A percentile compares a stretch with the other conserved stretches of the same genome.
These are phyloP conservation scores for Terfezia boudieri DNA, from an alignment of 495 filamentous ascomycete species.

Conservation along the genomic window DNA sequence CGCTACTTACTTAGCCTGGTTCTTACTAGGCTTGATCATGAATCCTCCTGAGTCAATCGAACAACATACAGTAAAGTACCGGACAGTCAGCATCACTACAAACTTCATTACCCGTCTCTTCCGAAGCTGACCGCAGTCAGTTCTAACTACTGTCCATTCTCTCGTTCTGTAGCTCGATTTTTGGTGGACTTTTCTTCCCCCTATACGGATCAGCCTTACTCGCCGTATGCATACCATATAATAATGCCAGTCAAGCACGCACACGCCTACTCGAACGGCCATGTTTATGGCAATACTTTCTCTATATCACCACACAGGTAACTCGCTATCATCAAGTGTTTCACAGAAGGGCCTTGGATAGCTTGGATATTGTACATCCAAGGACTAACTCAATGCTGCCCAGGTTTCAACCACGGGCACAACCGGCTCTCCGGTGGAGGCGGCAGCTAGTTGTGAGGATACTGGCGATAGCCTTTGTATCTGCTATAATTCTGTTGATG, in stretches of 20 bases:
- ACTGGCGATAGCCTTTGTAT: conserved; percentile 23
- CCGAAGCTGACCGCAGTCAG: too few species aligned
- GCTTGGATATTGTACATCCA: neutral
- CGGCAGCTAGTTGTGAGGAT: conserved; percentile 51
- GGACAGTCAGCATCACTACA: too few species aligned
- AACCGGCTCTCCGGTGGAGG: conserved; percentile 49
- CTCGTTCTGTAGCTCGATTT: too few species aligned
- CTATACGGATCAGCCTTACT: neutral
- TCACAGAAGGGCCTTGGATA: neutral
- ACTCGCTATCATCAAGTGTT: neutral
- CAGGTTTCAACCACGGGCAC: conserved; percentile 76
- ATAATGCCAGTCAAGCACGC: conserved; percentile 20
- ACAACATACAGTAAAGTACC: too few species aligned
- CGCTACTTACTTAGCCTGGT: too few species aligned
- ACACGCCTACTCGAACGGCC: conserved; percentile 55
- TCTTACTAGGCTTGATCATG: too few species aligned
- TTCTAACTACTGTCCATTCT: too few species aligned
- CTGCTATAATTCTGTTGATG: conserved; percentile 32
- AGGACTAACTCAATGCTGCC: neutral
- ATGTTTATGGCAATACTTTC: conserved; percentile 51
- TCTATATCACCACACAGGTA: conserved; percentile 83
- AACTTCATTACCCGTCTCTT: too few species aligned
- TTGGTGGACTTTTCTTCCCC: neutral
- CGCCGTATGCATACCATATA: neutral
- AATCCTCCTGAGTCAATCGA: too few species aligned